Percentiles rank a stretch among this genome's conserved stretches.
These are phyloP conservation scores for Tetrapisispora arboricola DNA, from an alignment of 805 yeast genomes.

Conservation along the genomic window DNA sequence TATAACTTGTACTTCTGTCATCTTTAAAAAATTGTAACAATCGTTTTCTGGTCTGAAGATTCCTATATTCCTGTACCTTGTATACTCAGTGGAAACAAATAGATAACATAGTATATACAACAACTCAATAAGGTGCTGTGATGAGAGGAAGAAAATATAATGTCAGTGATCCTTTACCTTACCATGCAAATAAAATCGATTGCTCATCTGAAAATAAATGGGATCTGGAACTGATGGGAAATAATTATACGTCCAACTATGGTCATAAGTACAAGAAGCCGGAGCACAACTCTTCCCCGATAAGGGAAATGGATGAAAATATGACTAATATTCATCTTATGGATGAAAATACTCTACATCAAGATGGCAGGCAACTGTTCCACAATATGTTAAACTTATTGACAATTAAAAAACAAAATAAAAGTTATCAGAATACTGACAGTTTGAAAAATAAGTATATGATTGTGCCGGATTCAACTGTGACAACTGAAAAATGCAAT, in stretches of 20 bases:
- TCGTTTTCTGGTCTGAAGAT: too few species aligned
- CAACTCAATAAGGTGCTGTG: not conserved
- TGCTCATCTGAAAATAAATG: not conserved
- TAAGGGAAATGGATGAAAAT: not conserved
- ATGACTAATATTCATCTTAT: not conserved
- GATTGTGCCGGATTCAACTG: not conserved
- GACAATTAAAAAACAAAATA: not conserved
- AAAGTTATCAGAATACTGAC: not conserved
- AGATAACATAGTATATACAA: too few species aligned
- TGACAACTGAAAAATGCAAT: not conserved
- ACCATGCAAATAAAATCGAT: not conserved
- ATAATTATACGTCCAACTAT: too few species aligned
- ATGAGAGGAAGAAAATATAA: not conserved
- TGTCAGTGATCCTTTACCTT: conserved; percentile 1
- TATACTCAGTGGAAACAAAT: too few species aligned
- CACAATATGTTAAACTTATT: not conserved
- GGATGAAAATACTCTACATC: not conserved
- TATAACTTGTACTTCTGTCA: too few species aligned
- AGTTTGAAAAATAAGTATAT: not conserved
- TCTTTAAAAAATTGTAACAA: too few species aligned
- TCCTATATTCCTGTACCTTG: too few species aligned
- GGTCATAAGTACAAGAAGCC: too few species aligned
- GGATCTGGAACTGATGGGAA: not conserved
- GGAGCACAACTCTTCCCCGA: not conserved
- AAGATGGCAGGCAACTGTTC: not conserved